phyloP scores from a whole-genome alignment of 2,329 filamentous ascomycete species.

The Colletotrichum lupini region DNA sequence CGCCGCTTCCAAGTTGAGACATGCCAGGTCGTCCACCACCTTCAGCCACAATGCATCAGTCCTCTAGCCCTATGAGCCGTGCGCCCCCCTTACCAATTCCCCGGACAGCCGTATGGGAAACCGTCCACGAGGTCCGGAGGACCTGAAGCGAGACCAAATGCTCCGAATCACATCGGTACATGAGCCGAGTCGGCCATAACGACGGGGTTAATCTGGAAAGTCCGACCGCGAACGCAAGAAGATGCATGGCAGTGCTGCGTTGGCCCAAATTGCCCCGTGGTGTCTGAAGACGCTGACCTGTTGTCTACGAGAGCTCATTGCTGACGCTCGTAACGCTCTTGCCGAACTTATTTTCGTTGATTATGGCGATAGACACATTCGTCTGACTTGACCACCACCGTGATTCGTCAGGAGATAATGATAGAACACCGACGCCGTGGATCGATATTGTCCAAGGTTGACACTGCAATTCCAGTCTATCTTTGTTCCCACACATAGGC shows the following conservation, averaged over 20 bases:
- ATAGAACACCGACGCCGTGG: not conserved
- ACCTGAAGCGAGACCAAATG: not conserved
- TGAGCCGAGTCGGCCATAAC: constrained; percentile 17
- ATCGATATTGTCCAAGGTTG: not conserved
- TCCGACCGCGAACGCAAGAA: constrained; percentile 13
- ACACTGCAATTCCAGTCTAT: not conserved
- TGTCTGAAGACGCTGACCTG: not conserved
- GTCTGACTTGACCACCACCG: not conserved
- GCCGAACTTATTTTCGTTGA: not conserved
- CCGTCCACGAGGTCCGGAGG: constrained; percentile 4
- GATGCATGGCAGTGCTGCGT: not conserved
- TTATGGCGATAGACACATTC: not conserved
- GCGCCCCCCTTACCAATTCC: constrained; percentile 19
- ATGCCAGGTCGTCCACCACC: constrained; percentile 25
- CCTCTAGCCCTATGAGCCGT: constrained; percentile 24
- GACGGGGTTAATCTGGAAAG: constrained; percentile 5
- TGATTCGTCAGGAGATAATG: not conserved
- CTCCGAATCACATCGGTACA: constrained; percentile 7
- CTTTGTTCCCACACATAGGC: not conserved
- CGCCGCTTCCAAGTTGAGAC: constrained; percentile 25
- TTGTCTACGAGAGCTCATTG: not conserved
- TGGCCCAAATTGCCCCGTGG: not conserved
- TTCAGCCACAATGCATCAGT: constrained; percentile 19
- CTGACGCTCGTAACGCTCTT: not conserved
- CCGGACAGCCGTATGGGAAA: constrained; percentile 1